Base-by-base conservation (phyloP, 768 basidiomycete genomes). In the Vararia minispora region DNA sequence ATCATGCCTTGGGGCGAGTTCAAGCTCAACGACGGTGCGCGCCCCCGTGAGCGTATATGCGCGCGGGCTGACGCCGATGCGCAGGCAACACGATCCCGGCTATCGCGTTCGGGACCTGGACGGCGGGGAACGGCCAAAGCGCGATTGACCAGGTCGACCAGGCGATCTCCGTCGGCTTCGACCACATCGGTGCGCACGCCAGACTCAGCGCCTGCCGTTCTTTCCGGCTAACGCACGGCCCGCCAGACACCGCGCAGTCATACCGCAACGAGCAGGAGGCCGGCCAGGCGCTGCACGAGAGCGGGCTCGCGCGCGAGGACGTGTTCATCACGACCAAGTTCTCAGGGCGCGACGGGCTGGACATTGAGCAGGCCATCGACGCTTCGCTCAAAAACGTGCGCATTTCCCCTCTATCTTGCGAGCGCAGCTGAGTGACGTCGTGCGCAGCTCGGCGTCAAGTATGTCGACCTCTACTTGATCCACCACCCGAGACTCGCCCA, bases 381-480 rank as follows among this genome's bases (percentile, higher is more conserved):
- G 65, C 75, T 46, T 77, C 74, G 38, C 47, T 81, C 41, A 60
- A 68, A 41, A 70, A 71, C 30, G 76, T 76, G 43, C 29, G 71
- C 54, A 26, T n/a, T 21, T 25, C 8, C 26, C 28, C 12, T 12
- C 18, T 18, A 17, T 12, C 26, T 17, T 12, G 11, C 21, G 27
- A 6, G 16, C 28, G 29, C 17, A 31, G 26, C 23, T 21, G 8
- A 21, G 23, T 14, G 11, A 14, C 17, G 17, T n/a, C 16, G 14
- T 11, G 37, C 30, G 10, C 45, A 82, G 80, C 65, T 83, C 16
- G 78, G 74, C 0, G 60, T 84, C 4, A 50, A 63, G 1, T 78
- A 77, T 46, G 68, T 84, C 10, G 79, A 87, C 54, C 54, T 84
- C 27, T 85, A 85, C 55, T 69, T 84, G 28, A 75, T 84, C 33